Percentiles rank a stretch among this genome's conserved stretches.
phyloP scores from a whole-genome alignment of 495 filamentous ascomycete genomes.

The Hypoxylon crocopeplum region DNA sequence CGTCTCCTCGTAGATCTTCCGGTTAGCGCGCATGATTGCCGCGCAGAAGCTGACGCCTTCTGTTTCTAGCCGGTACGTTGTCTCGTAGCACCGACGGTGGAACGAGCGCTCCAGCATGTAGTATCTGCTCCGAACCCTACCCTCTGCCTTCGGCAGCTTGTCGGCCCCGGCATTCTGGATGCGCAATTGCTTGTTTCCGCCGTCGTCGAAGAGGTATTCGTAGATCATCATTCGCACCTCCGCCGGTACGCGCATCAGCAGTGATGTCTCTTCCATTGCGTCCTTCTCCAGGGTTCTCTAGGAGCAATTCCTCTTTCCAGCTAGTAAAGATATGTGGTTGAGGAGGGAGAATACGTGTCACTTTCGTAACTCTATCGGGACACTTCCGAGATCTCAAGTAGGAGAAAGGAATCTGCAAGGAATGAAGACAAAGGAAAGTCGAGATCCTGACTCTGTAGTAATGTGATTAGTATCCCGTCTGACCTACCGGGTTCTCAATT shows the following conservation, averaged over 20 bases:
- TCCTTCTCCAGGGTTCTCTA: background rate
- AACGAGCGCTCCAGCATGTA: constrained; percentile 41
- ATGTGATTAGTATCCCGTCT: background rate
- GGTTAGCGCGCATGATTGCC: constrained; percentile 54
- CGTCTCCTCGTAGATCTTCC: constrained; percentile 56
- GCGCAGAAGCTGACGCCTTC: constrained; percentile 47
- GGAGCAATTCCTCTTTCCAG: background rate
- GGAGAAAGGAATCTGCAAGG: no score
- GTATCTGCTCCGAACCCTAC: constrained; percentile 38
- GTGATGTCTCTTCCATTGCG: constrained; percentile 32
- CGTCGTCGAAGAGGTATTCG: constrained; percentile 56
- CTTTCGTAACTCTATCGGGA: no score
- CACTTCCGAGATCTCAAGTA: no score
- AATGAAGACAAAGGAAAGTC: no score
- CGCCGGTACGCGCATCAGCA: constrained; percentile 47
- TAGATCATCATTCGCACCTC: constrained; percentile 66
- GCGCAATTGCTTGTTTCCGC: constrained; percentile 33
- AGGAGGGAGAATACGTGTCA: no score
- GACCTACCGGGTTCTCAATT: constrained; percentile 35
- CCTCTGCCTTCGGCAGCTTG: constrained; percentile 12
- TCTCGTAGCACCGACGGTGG: constrained; percentile 44
- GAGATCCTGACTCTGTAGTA: background rate
- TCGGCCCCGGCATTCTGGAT: constrained; percentile 32
- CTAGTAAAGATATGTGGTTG: background rate
- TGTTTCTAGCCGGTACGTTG: constrained; percentile 53